Evolutionary conservation across 2,329 filamentous ascomycete genomes (phyloP).

Genomic region (Teratosphaeriaceae sp.): DNA sequence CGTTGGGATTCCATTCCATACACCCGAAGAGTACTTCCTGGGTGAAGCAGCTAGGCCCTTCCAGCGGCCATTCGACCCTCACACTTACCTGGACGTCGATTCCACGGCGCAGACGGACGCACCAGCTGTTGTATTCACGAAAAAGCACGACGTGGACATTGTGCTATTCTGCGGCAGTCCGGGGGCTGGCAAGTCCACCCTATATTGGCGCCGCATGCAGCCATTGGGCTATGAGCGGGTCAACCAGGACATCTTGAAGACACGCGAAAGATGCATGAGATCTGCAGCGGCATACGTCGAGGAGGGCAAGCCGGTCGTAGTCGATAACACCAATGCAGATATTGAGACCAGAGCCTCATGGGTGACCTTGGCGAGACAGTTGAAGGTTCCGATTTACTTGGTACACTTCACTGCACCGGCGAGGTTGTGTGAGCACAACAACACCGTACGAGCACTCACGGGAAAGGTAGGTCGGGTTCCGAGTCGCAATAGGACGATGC

Average conservation of each 20-base stretch:
- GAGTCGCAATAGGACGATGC: too few relatives aligned
- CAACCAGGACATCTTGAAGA: slow-evolving; percentile 86
- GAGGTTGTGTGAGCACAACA: slow-evolving; percentile 75
- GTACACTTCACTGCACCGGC: slow-evolving; percentile 72
- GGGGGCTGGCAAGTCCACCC: slow-evolving; percentile 85
- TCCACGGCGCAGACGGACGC: slow-evolving; percentile 23
- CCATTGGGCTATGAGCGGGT: slow-evolving; percentile 75
- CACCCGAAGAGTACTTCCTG: slow-evolving; percentile 89
- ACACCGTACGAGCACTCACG: slow-evolving; percentile 67
- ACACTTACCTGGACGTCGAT: slow-evolving; percentile 40
- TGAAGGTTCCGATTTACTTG: slow-evolving; percentile 71
- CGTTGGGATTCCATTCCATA: slow-evolving; percentile 69
- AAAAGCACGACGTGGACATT: slow-evolving; percentile 62
- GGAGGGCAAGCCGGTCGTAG: slow-evolving; percentile 61
- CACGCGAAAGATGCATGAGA: slow-evolving; percentile 61
- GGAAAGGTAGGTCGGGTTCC: slow-evolving; percentile 16
- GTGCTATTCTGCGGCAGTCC: slow-evolving; percentile 85
- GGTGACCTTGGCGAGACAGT: slow-evolving; percentile 65
- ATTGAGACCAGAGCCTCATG: slow-evolving; percentile 69
- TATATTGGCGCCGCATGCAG: slow-evolving; percentile 72
- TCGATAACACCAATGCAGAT: slow-evolving; percentile 96
- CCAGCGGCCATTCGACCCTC: slow-evolving; percentile 64
- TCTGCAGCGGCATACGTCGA: slow-evolving; percentile 60
- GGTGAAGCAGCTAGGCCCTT: slow-evolving; percentile 60
- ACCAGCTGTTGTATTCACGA: slow-evolving; percentile 42